Conservation (phyloP, 345 rosid species). For the Dimocarpus longan region DNA sequence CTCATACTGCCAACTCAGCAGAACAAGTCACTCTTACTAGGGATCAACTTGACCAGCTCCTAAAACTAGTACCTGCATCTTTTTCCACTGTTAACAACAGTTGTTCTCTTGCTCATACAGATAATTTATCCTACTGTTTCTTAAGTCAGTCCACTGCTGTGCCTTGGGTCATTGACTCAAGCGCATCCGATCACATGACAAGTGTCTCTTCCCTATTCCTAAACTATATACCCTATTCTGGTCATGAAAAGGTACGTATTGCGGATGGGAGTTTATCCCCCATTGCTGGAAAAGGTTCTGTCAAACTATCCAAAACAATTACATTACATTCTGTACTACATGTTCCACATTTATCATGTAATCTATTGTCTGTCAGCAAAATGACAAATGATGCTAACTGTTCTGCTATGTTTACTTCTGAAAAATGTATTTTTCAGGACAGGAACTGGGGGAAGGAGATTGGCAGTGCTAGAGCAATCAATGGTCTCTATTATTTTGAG, state of each 20-base stretch:
- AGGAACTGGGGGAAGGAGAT: background rate
- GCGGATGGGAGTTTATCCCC: background rate
- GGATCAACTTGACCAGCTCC: background rate
- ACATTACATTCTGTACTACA: background rate
- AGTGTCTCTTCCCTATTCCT: background rate
- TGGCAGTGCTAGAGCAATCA: background rate
- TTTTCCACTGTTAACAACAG: too few relatives aligned
- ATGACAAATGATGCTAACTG: background rate
- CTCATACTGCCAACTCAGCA: too few relatives aligned
- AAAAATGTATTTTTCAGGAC: background rate
- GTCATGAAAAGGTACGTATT: background rate
- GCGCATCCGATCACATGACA: constrained; percentile 13
- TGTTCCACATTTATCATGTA: background rate
- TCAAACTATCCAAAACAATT: background rate
- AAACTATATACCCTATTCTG: background rate
- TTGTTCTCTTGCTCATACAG: background rate
- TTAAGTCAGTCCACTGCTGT: background rate
- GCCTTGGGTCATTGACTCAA: background rate
- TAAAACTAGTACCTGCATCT: background rate
- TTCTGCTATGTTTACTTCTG: background rate
- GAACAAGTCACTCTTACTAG: too few relatives aligned
- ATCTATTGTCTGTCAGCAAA: background rate
- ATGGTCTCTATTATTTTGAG: too few relatives aligned
- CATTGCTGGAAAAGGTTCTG: background rate
- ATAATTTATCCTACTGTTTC: background rate